phyloP scores from a whole-genome alignment of 163 green algal genomes.

The Scenedesmus sp. region DNA sequence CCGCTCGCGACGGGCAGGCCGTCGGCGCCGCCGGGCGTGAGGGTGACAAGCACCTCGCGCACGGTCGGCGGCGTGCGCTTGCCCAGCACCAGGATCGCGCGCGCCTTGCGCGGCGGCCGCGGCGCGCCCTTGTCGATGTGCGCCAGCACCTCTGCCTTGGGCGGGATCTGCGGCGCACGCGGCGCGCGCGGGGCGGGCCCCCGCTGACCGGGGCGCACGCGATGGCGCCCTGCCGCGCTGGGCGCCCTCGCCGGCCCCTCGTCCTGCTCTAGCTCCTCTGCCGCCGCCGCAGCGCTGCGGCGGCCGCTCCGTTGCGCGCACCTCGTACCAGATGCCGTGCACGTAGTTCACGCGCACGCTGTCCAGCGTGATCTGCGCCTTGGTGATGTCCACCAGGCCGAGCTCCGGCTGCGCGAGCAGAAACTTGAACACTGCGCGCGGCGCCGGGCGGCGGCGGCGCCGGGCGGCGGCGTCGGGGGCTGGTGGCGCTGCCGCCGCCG shows the following conservation, averaged over 20 bases:
- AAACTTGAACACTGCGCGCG: slow-evolving; percentile 35
- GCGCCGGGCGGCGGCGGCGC: background rate
- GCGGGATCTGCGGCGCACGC: slow-evolving; percentile 3
- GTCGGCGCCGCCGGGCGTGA: background rate
- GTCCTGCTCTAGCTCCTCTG: too few species aligned
- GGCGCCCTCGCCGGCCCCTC: background rate
- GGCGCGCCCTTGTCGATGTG: slow-evolving; percentile 26
- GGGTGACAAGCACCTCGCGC: slow-evolving; percentile 41
- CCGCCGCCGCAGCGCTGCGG: too few species aligned
- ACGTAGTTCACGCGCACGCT: slow-evolving; percentile 31
- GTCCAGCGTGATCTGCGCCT: background rate
- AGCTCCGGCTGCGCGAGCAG: slow-evolving; percentile 14
- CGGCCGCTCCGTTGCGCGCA: background rate
- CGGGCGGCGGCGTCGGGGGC: background rate
- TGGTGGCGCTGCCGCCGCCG: background rate
- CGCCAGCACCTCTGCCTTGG: slow-evolving; percentile 31
- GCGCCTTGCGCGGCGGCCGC: slow-evolving; percentile 14
- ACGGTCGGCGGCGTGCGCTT: slow-evolving; percentile 12
- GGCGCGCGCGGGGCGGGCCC: background rate
- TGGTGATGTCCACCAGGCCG: slow-evolving; percentile 14
- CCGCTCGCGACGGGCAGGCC: slow-evolving; percentile 1
- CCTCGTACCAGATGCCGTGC: slow-evolving; percentile 44
- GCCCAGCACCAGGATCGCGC: slow-evolving; percentile 26
- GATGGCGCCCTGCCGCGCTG: background rate
- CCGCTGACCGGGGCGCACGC: background rate